phyloP scores from a whole-genome alignment of 805 yeast species.

The Pichia scutulata region DNA sequence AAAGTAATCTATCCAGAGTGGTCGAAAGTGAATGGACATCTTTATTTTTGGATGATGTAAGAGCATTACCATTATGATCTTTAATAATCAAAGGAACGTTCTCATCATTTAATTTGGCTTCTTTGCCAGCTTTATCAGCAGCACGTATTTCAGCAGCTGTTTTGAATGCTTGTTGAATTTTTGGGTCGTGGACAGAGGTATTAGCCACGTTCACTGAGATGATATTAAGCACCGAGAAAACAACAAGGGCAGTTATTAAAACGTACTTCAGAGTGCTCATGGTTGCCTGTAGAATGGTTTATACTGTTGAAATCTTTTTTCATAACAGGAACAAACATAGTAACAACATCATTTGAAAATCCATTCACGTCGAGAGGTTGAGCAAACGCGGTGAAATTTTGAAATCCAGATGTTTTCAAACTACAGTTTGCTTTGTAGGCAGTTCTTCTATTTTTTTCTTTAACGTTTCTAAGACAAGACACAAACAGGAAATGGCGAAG shows the following conservation, averaged over 20 bases:
- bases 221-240: slow-evolving; percentile 8
- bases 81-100: background rate
- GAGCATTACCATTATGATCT: slow-evolving; percentile 4
- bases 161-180: slow-evolving; percentile 4
- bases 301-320: no score
- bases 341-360: background rate
- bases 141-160: slow-evolving; percentile 1
- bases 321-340: background rate
- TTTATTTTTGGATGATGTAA: slow-evolving; percentile 18
- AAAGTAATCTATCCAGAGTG: slow-evolving; percentile 23
- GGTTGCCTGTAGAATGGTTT: background rate
- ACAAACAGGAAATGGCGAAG: background rate
- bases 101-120: background rate
- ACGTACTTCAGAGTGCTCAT: slow-evolving; percentile 1
- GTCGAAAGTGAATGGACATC: slow-evolving; percentile 24
- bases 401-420: background rate
- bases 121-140: background rate
- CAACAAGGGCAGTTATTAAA: slow-evolving; percentile 6
- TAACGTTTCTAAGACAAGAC: background rate
- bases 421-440: background rate
- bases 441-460: background rate
- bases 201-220: slow-evolving; percentile 5
- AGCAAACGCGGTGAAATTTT: background rate
- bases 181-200: slow-evolving; percentile 3
- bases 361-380: background rate